A percentile compares a stretch with the other conserved stretches of the same genome.
Evolutionary conservation across 805 yeast genomes (phyloP).

Genomic region (Groenewaldozyma salmanticensis): DNA sequence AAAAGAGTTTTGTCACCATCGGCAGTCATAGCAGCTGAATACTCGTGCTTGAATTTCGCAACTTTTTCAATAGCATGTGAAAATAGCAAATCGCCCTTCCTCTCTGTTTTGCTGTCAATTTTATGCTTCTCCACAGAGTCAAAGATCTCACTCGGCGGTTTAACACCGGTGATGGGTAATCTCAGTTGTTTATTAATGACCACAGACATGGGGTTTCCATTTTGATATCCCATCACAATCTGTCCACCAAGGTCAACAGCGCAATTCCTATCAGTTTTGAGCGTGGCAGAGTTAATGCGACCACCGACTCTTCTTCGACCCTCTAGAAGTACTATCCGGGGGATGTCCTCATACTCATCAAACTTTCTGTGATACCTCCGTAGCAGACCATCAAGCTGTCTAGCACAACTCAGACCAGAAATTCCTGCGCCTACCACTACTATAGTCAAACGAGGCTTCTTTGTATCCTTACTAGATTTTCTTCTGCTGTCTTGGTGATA

Average conservation of each 20-base stretch:
- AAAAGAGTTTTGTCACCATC: slow-evolving; percentile 30
- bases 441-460: slow-evolving; percentile 35
- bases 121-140: slow-evolving; percentile 27
- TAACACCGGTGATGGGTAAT: slow-evolving; percentile 28
- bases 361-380: slow-evolving; percentile 27
- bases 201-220: slow-evolving; percentile 34
- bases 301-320: slow-evolving; percentile 35
- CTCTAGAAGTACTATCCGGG: slow-evolving; percentile 31
- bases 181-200: slow-evolving; percentile 32
- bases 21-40: slow-evolving; percentile 25
- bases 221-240: slow-evolving; percentile 31
- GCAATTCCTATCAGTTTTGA: slow-evolving; percentile 16
- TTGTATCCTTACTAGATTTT: slow-evolving; percentile 13
- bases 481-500: background rate
- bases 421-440: slow-evolving; percentile 93
- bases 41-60: slow-evolving; percentile 26
- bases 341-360: slow-evolving; percentile 30
- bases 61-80: slow-evolving; percentile 29
- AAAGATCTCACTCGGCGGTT: slow-evolving; percentile 24
- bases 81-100: slow-evolving; percentile 27
- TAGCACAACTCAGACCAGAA: slow-evolving; percentile 94
- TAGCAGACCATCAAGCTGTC: slow-evolving; percentile 71
- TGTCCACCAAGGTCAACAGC: slow-evolving; percentile 34
- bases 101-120: slow-evolving; percentile 22
- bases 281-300: slow-evolving; percentile 30